Conservation (phyloP, 192 early-diverging fungal species). For the Podila epicladia region DNA sequence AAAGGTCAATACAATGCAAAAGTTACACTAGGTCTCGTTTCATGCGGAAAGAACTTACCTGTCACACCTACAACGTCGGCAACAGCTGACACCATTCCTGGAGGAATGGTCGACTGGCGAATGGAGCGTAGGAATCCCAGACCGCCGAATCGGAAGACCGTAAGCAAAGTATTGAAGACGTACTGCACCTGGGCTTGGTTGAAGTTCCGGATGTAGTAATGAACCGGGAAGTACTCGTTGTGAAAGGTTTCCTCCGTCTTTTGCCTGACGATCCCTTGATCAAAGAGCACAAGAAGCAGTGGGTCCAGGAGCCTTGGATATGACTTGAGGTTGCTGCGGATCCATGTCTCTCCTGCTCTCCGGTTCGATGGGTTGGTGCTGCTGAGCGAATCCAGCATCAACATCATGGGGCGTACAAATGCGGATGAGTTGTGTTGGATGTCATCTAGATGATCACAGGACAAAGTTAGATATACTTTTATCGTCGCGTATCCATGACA, state of each 20-base stretch:
- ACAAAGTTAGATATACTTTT: background rate
- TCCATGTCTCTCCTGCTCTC: conserved; percentile 76
- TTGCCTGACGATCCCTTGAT: conserved; percentile 55
- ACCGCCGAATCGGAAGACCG: conserved; percentile 64
- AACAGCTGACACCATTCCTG: conserved; percentile 19
- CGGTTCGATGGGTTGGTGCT: conserved; percentile 62
- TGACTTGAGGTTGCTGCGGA: conserved; percentile 69
- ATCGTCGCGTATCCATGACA: background rate
- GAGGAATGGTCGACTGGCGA: conserved; percentile 41
- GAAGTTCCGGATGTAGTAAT: conserved; percentile 67
- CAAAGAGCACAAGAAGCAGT: conserved; percentile 58
- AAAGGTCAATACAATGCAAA: background rate
- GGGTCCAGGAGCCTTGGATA: conserved; percentile 71
- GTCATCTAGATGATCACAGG: conserved; percentile 23
- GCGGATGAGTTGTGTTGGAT: conserved; percentile 48
- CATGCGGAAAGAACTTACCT: conserved; percentile 6
- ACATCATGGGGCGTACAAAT: conserved; percentile 81
- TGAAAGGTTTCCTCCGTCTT: conserved; percentile 40
- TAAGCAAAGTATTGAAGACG: conserved; percentile 63
- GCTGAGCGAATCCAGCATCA: conserved; percentile 78
- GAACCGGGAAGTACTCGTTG: conserved; percentile 53
- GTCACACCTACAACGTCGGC: conserved; percentile 22
- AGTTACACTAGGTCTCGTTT: too few species aligned
- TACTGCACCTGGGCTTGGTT: conserved; percentile 77
- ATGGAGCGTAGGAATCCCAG: conserved; percentile 60